These are phyloP conservation scores for Bryoerythrophyllum caledonicum DNA, from an alignment of 225 moss, liverwort and hornwort genomes.

Conservation along the genomic window DNA sequence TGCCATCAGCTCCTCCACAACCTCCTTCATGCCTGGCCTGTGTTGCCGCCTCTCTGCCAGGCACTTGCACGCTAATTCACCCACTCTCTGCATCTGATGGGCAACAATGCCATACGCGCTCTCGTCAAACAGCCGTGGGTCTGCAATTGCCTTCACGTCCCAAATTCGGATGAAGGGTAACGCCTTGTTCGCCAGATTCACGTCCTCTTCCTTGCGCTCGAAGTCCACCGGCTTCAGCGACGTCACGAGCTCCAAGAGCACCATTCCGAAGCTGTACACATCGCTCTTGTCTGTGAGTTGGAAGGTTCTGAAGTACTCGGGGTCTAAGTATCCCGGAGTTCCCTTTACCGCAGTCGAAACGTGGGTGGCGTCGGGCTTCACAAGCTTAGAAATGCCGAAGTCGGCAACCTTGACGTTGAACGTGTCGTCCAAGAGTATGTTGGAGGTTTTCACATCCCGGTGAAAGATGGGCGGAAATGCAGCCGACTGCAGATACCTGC, in stretches of 20 bases:
- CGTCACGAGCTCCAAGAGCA: constrained; percentile 65
- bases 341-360: constrained; percentile 61
- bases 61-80: neutral
- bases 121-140: neutral
- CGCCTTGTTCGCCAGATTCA: neutral
- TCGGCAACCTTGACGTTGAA: constrained; percentile 53
- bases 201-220: neutral
- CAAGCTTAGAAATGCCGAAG: constrained; percentile 27
- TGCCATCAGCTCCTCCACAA: neutral
- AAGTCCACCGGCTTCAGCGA: constrained; percentile 32
- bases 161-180: neutral
- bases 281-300: constrained; percentile 75
- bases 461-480: constrained; percentile 50
- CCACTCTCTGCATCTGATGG: neutral
- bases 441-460: constrained; percentile 55
- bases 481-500: constrained; percentile 43
- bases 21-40: neutral
- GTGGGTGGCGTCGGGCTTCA: constrained; percentile 31
- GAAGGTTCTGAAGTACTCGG: constrained; percentile 62
- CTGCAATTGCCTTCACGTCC: neutral
- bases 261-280: constrained; percentile 80
- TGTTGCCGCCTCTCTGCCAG: fast-evolving
- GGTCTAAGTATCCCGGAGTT: constrained; percentile 64
- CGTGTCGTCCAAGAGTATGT: constrained; percentile 51
- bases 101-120: neutral